These are phyloP conservation scores for Cyclotella kingstonii DNA, from an alignment of 108 stramenopile genomes.

Conservation along the genomic window DNA sequence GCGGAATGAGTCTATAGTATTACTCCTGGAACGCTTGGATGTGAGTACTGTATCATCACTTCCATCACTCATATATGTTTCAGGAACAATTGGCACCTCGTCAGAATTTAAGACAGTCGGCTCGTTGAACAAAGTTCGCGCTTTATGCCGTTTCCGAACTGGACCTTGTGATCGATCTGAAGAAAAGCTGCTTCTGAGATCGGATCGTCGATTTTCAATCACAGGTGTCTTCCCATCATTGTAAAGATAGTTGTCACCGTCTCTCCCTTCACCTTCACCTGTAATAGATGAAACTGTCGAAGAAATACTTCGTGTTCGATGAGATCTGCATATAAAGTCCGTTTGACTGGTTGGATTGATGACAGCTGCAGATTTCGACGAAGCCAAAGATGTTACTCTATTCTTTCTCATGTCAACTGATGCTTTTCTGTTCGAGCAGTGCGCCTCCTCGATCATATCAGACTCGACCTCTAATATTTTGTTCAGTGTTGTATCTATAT, in stretches of 20 bases:
- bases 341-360: not conserved
- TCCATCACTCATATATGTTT: conserved; percentile 5
- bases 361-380: not conserved
- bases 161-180: conserved; percentile 25
- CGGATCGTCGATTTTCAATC: conserved; percentile 17
- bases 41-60: conserved; percentile 3
- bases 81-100: not conserved
- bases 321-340: conserved; percentile 8
- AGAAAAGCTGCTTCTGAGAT: not conserved
- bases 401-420: not conserved
- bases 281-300: conserved; percentile 29
- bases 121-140: conserved; percentile 1
- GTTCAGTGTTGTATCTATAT: not conserved
- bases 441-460: too few relatives aligned
- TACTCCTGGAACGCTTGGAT: conserved; percentile 4
- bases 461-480: not conserved
- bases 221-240: conserved; percentile 35
- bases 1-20: conserved; percentile 40
- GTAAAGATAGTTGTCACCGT: not conserved
- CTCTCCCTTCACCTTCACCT: conserved; percentile 18
- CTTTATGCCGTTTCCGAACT: conserved; percentile 30
- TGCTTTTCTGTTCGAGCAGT: not conserved
- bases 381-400: not conserved
- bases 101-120: conserved; percentile 1
- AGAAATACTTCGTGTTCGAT: conserved; percentile 34